These are phyloP conservation scores for Alternaria arborescens DNA, from an alignment of 2,329 filamentous ascomycete genomes.

Conservation along the genomic window DNA sequence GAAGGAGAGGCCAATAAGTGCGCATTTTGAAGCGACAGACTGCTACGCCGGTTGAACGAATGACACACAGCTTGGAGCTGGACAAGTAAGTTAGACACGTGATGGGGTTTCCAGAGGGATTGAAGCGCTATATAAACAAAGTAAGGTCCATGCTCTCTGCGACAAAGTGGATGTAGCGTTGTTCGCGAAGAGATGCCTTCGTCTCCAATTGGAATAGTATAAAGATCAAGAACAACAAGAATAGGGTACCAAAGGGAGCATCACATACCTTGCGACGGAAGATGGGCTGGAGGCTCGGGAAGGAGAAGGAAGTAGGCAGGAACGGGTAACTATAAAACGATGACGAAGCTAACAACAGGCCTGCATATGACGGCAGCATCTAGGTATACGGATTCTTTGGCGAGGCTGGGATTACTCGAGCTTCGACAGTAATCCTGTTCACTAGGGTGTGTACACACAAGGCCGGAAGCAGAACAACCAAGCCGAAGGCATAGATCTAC, in stretches of 20 bases:
- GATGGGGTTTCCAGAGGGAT: conserved; percentile 6
- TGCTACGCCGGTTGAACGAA: conserved; percentile 38
- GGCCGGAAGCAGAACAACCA: conserved; percentile 35
- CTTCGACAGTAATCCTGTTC: conserved; percentile 35
- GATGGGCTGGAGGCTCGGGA: conserved; percentile 35
- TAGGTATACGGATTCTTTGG: conserved; percentile 27
- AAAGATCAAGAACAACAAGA: neutral
- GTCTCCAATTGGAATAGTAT: neutral
- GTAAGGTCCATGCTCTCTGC: neutral
- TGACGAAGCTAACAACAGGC: conserved; percentile 25
- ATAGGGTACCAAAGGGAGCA: neutral
- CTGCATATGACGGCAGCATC: conserved; percentile 31
- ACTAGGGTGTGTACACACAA: conserved; percentile 35
- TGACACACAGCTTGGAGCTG: conserved; percentile 35
- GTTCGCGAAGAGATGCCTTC: neutral
- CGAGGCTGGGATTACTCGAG: conserved; percentile 38
- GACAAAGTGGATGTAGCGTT: conserved; percentile 1
- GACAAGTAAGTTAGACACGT: conserved; percentile 32
- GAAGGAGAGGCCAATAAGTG: conserved; percentile 30
- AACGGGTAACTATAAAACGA: conserved; percentile 40
- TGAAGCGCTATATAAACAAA: neutral
- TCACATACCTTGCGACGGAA: conserved; percentile 43
- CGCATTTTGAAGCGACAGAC: conserved; percentile 46
- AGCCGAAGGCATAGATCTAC: conserved; percentile 27
- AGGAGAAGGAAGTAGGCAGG: conserved; percentile 26